Conservation (phyloP, 2,329 filamentous ascomycete genomes). For the Iodosphaeria phyllophila region DNA sequence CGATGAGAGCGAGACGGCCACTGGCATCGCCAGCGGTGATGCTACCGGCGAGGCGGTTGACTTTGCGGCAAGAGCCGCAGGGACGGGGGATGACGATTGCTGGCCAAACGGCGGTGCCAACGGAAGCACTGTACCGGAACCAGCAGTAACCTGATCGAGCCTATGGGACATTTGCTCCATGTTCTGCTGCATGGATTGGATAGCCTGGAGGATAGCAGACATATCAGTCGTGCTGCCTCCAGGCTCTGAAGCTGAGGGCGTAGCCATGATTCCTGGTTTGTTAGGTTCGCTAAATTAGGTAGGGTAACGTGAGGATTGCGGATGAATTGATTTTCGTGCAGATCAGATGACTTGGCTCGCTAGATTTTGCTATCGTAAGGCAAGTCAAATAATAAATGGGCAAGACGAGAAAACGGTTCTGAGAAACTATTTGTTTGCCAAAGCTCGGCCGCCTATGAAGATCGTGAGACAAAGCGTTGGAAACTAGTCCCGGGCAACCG, state of each 20-base stretch:
- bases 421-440: too few species aligned
- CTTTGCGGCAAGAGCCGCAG: conserved; percentile 3
- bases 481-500: too few species aligned
- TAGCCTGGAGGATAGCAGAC: conserved; percentile 1
- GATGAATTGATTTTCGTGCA: too few species aligned
- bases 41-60: conserved; percentile 1
- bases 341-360: too few species aligned
- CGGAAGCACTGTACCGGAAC: too few species aligned
- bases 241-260: not conserved
- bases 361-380: too few species aligned
- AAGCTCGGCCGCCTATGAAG: too few species aligned
- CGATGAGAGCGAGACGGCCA: not conserved
- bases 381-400: too few species aligned
- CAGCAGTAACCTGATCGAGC: conserved; percentile 1
- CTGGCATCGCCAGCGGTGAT: conserved; percentile 2
- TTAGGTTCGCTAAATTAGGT: too few species aligned
- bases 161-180: conserved; percentile 1
- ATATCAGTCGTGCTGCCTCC: conserved; percentile 1
- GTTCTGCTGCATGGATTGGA: conserved; percentile 2
- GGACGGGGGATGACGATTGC: conserved; percentile 5
- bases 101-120: conserved; percentile 1
- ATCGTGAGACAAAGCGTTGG: too few species aligned
- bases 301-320: too few species aligned
- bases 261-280: not conserved
- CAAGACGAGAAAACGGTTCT: too few species aligned